A percentile compares a stretch with the other conserved stretches of the same genome.
phyloP scores from a whole-genome alignment of 805 yeast species.

The Pichia rugopelliculosa region DNA sequence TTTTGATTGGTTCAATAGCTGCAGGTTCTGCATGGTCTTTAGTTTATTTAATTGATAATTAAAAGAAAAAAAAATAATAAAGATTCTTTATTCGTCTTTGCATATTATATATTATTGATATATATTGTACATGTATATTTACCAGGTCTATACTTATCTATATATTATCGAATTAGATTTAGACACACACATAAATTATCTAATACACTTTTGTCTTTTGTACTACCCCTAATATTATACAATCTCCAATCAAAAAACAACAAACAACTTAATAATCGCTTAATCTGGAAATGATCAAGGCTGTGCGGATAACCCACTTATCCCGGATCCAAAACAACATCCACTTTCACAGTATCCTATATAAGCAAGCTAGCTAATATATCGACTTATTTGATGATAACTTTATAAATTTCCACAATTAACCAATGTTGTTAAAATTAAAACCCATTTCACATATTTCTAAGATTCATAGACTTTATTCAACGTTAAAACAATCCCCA shows the following conservation, averaged over 20 bases:
- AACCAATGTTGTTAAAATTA: background rate
- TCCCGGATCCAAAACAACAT: too few relatives aligned
- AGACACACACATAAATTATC: background rate
- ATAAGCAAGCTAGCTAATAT: too few relatives aligned
- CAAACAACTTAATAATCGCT: too few relatives aligned
- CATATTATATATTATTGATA: background rate
- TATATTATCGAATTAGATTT: background rate
- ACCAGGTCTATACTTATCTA: background rate
- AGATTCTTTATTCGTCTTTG: too few relatives aligned
- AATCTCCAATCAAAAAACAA: too few relatives aligned
- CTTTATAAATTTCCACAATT: too few relatives aligned
- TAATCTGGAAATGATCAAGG: too few relatives aligned
- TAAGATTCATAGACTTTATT: background rate
- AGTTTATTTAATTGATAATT: conserved; percentile 63
- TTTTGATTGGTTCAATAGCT: conserved; percentile 91
- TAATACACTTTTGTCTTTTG: too few relatives aligned
- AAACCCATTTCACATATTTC: background rate
- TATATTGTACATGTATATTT: background rate
- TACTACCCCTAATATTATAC: too few relatives aligned
- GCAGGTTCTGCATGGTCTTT: conserved; percentile 96
- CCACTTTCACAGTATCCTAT: too few relatives aligned
- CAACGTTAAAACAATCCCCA: conserved; percentile 4
- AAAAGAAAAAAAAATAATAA: background rate
- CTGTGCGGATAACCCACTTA: too few relatives aligned
- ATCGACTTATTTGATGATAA: too few relatives aligned